Evolutionary conservation across 176 grass and related monocot species (phyloP), one percentile per base, ranked within the genome.

Genomic region (Poa pratensis): DNA sequence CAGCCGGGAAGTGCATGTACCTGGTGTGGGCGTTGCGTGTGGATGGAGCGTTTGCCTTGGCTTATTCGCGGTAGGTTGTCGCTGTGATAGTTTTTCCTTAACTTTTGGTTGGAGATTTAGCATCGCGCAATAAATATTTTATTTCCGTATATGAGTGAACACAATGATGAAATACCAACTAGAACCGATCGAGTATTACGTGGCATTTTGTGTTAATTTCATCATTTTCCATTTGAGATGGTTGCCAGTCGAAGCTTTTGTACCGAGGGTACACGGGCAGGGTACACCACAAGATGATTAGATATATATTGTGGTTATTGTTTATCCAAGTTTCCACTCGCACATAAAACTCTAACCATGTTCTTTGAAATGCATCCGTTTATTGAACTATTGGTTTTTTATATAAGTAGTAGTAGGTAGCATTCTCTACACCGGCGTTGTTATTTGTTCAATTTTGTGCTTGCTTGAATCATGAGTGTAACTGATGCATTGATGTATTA

Each of bases 21-120:
- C 52, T 57, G 30, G 12, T 79, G 19, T 39, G 49, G 63, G 45
- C 13, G 34, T 51, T 62, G 60, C 77, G 82, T 87, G 75, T 68
- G 57, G 35, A 65, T 73, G 79, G 22, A 64, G 73, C 43, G 9
- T 54, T 27, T 48, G 55, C 20, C 58, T 77, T 76, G 73, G 52
- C 83, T 39, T 53, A 11, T 52, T 66, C 5, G 27, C 48, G 30
- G 17, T 10, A 18, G 54, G 54, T 75, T 23, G 83, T 20, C 62
- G 34, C 7, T 22, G 8, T 48, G 15, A 30, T 8, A 30, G 3
- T 15, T 30, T 50, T n/a, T 0, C 46, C 46, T 52, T 3, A 12
- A 3, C 40, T 15, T 42, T 54, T 23, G 11, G 51, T 30, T 18
- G 53, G 24, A 48, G 51, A 46, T 77, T 34, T 77, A 2, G 43